Percentiles rank a stretch among this genome's conserved stretches.
These are phyloP conservation scores for Tricholoma matsutake DNA, from an alignment of 768 basidiomycete species.

Conservation along the genomic window DNA sequence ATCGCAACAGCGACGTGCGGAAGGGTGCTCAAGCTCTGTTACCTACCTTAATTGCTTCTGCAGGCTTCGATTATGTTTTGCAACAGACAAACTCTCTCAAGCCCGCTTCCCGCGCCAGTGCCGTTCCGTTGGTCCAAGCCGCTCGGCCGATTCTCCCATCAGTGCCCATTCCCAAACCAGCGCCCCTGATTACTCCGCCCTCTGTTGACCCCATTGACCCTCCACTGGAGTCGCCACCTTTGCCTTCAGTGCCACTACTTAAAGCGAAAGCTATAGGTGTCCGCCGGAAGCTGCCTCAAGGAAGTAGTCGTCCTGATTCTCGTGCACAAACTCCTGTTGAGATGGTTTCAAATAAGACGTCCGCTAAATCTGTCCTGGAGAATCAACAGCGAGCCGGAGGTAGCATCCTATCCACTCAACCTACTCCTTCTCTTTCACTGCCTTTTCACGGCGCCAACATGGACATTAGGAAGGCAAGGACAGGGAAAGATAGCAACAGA, in stretches of 20 bases:
- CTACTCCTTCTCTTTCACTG: constrained; percentile 31
- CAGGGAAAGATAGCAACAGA: constrained; percentile 70
- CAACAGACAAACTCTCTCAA: constrained; percentile 85
- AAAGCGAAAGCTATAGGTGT: constrained; percentile 60
- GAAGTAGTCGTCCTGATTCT: constrained; percentile 51
- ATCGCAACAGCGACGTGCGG: constrained; percentile 86
- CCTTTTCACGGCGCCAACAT: constrained; percentile 52
- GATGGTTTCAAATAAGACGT: constrained; percentile 27
- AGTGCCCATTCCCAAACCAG: constrained; percentile 22
- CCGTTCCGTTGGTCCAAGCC: constrained; percentile 85
- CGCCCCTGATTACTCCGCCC: constrained; percentile 26
- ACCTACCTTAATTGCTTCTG: constrained; percentile 66
- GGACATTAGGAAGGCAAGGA: constrained; percentile 62
- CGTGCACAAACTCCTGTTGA: constrained; percentile 42
- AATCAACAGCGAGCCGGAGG: constrained; percentile 45
- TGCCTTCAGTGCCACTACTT: constrained; percentile 30
- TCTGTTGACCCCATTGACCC: constrained; percentile 35
- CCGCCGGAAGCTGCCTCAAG: constrained; percentile 68
- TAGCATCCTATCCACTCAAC: constrained; percentile 26
- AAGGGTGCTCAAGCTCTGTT: constrained; percentile 86
- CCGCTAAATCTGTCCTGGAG: constrained; percentile 29
- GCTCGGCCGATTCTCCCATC: constrained; percentile 48
- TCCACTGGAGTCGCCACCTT: constrained; percentile 44
- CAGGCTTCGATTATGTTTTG: constrained; percentile 84
- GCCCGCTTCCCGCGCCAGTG: constrained; percentile 83